A percentile compares a stretch with the other conserved stretches of the same genome.
These are phyloP conservation scores for Misopates orontium DNA, from an alignment of 257 asterid species.

Conservation along the genomic window DNA sequence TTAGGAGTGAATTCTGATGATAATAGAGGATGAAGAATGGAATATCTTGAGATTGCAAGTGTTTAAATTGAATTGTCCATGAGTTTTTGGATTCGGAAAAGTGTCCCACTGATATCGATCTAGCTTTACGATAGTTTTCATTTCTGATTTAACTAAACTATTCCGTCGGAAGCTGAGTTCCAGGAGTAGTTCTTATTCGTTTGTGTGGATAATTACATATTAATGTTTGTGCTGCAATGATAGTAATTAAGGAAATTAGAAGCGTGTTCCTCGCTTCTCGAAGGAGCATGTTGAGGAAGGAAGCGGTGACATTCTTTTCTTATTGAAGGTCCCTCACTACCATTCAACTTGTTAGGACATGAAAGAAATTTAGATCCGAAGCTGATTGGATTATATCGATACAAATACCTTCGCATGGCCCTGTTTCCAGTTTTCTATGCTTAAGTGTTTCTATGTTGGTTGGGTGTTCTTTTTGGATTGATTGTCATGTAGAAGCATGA, in stretches of 20 bases:
- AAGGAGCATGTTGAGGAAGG: too few relatives aligned
- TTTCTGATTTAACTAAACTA: too few relatives aligned
- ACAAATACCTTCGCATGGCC: background rate
- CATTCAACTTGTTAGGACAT: background rate
- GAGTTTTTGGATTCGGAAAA: too few relatives aligned
- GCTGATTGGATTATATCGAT: background rate
- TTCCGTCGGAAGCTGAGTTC: background rate
- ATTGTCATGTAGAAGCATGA: background rate
- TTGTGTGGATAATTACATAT: background rate
- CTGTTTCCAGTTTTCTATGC: slow-evolving; percentile 3
- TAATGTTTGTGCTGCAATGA: background rate
- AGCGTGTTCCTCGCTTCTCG: too few relatives aligned
- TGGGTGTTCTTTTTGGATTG: background rate
- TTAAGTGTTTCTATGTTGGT: background rate
- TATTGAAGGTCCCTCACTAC: background rate
- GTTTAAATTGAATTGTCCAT: background rate
- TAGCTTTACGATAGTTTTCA: background rate
- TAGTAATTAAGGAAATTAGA: background rate
- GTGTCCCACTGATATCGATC: background rate
- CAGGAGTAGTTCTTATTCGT: background rate
- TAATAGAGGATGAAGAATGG: too few relatives aligned
- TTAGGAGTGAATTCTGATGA: too few relatives aligned
- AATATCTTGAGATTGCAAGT: background rate
- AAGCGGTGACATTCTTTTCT: too few relatives aligned
- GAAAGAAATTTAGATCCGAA: background rate